Evolutionary conservation across 805 yeast genomes (phyloP).

Genomic region (Starmerella gropengiesseri): DNA sequence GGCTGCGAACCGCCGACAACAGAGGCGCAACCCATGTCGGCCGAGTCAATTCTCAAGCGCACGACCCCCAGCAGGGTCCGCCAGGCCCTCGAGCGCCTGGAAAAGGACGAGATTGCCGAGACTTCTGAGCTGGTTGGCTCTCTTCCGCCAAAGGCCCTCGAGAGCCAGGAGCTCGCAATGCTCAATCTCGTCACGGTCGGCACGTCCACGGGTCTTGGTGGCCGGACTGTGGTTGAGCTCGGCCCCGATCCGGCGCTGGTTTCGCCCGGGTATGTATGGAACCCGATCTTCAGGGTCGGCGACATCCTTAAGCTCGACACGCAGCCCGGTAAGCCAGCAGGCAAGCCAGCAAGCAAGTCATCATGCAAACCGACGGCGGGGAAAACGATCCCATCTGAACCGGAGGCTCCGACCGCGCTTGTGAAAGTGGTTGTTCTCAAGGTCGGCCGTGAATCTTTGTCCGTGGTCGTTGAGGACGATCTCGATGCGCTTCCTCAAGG

Average conservation of each 20-base stretch:
- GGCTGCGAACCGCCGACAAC: too few relatives aligned
- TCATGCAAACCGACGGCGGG: too few relatives aligned
- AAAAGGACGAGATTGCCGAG: conserved; percentile 42
- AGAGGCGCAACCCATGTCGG: too few relatives aligned
- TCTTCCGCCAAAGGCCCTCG: conserved; percentile 54
- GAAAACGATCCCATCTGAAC: too few relatives aligned
- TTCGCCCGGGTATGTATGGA: conserved; percentile 26
- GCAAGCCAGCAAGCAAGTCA: conserved; percentile 10
- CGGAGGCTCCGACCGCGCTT: too few relatives aligned
- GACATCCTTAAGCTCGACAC: conserved; percentile 6
- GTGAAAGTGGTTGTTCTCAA: conserved; percentile 53
- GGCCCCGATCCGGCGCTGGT: conserved; percentile 39
- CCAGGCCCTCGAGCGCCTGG: conserved; percentile 38
- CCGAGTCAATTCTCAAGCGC: neutral
- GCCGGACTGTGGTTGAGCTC: conserved; percentile 46
- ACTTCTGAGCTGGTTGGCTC: conserved; percentile 36
- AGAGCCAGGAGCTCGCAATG: conserved; percentile 63
- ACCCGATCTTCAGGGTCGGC: conserved; percentile 41
- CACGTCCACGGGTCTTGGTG: conserved; percentile 53
- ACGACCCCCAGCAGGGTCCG: neutral
- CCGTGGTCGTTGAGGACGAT: conserved; percentile 53
- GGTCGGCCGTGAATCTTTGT: conserved; percentile 38
- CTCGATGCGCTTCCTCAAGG: conserved; percentile 35
- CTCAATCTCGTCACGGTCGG: conserved; percentile 51
- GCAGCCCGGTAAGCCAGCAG: conserved; percentile 15